Evolutionary conservation across 257 asterid species (phyloP).

Genomic region (Dorcoceras hygrometricum): DNA sequence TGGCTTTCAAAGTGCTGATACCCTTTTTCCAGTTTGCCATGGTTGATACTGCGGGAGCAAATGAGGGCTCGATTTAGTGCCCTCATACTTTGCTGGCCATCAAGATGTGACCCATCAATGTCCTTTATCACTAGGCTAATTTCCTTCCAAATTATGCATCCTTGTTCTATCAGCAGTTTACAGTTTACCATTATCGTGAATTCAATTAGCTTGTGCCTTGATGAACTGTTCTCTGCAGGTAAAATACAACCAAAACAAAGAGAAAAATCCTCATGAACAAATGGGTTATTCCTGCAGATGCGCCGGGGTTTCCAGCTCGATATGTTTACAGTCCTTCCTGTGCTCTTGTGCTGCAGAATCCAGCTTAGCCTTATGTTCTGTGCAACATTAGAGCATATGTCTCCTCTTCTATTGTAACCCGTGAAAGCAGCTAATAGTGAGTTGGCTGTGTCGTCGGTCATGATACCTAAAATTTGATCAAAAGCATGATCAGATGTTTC

Average conservation of each 20-base stretch:
- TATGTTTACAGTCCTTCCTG: slow-evolving; percentile 21
- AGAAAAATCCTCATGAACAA: background rate
- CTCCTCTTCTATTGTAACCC: slow-evolving; percentile 1
- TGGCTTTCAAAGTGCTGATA: slow-evolving; percentile 14
- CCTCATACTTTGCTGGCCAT: slow-evolving; percentile 18
- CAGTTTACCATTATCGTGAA: slow-evolving; percentile 19
- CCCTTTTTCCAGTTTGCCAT: slow-evolving; percentile 13
- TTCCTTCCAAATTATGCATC: slow-evolving; percentile 19
- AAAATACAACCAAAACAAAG: slow-evolving; percentile 17
- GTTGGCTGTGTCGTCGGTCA: background rate
- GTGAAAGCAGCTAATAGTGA: background rate
- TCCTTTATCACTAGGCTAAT: slow-evolving; percentile 20
- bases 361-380: slow-evolving; percentile 22
- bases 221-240: background rate
- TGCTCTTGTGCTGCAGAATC: slow-evolving; percentile 16
- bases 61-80: slow-evolving; percentile 15
- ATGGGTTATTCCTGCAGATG: background rate
- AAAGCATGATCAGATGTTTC: background rate
- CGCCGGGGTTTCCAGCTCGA: slow-evolving; percentile 27
- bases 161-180: slow-evolving; percentile 18
- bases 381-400: background rate
- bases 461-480: background rate
- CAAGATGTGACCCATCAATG: slow-evolving; percentile 21
- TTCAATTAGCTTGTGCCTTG: slow-evolving; percentile 7
- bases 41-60: slow-evolving; percentile 23